Evolutionary conservation across 768 basidiomycete genomes (phyloP), one percentile per base, ranked within the genome.

Genomic region (Gyrodon lividus): DNA sequence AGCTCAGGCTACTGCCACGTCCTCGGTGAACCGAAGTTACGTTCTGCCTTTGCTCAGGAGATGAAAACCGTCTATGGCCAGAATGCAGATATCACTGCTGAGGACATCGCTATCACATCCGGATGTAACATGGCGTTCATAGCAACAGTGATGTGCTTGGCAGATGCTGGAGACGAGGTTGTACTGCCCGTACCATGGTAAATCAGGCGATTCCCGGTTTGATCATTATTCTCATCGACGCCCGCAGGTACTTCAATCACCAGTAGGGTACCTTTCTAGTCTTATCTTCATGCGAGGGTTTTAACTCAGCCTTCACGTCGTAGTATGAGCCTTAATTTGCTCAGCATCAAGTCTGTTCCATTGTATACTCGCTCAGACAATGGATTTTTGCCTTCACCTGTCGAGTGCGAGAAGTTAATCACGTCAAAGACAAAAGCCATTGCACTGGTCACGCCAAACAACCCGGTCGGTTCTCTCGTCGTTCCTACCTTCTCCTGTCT

Each of bases 111-210:
- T 2, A 68, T 89, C 47, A 87, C 86, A 0, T 74, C 84, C 1
- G 87, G 87, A 4, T 87, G 86, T 61, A 89, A 89, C 60, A 70
- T 89, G 69, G 86, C 86, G 6, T 90, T 89, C 56, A 72, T 83
- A 5, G 77, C 81, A 0, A 67, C 75, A 1, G 71, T 83, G 6
- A 84, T 86, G 80, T 74, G 74, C 14, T 58, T 92, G 2, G 87
- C 83, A n/a, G 80, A 83, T 52, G 70, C 78, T 14, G 86, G 85
- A 1, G 84, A 87, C 49, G 86, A 89, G 58, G 72, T 89, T 26
- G 81, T 91, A 28, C 65, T 91, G 16, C 87, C 89, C 19, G 73
- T 83, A 1, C 89, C 88, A 19, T 86, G 86, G 85, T 86, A 64
- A 43, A 54, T 55, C 12, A 51, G 19, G 13, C 19, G 23, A 6